These are phyloP conservation scores for Mucor circinelloides DNA, from an alignment of 371 early-diverging fungal species.

Conservation along the genomic window DNA sequence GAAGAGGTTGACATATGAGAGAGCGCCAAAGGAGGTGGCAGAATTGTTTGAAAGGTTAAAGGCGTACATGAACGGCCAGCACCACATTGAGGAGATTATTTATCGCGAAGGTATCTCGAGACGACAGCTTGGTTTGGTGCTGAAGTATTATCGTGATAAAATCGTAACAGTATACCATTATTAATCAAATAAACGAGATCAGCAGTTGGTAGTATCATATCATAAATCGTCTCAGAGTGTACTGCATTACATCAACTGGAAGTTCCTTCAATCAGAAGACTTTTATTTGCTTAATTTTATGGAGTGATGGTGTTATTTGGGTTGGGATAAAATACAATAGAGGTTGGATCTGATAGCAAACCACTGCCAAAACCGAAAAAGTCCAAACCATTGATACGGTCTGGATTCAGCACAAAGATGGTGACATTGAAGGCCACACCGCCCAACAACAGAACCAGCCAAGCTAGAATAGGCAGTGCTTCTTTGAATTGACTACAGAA, in stretches of 20 bases:
- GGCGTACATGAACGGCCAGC: constrained; percentile 82
- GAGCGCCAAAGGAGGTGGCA: constrained; percentile 56
- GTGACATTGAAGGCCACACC: constrained; percentile 40
- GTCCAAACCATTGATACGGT: constrained; percentile 9
- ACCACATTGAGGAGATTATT: constrained; percentile 83
- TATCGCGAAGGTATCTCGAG: constrained; percentile 74
- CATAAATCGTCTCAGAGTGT: too few species aligned
- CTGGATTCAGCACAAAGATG: constrained; percentile 25
- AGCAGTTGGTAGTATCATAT: too few species aligned
- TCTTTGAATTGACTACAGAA: constrained; percentile 42
- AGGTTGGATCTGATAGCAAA: constrained; percentile 26
- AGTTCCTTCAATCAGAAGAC: neutral
- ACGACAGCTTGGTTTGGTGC: constrained; percentile 61
- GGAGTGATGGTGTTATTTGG: constrained; percentile 4
- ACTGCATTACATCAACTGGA: too few species aligned
- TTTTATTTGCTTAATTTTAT: neutral
- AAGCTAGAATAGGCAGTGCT: constrained; percentile 42
- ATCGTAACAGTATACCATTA: constrained; percentile 55
- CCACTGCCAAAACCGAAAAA: constrained; percentile 19
- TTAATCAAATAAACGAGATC: constrained; percentile 20
- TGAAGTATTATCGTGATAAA: constrained; percentile 60
- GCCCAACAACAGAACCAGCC: constrained; percentile 33
- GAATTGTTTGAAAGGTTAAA: constrained; percentile 66
- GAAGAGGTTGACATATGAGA: constrained; percentile 40
- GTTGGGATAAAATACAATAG: constrained; percentile 48